These are phyloP conservation scores for Purpureocillium lavendulum DNA, from an alignment of 2,329 filamentous ascomycete genomes.

Conservation along the genomic window DNA sequence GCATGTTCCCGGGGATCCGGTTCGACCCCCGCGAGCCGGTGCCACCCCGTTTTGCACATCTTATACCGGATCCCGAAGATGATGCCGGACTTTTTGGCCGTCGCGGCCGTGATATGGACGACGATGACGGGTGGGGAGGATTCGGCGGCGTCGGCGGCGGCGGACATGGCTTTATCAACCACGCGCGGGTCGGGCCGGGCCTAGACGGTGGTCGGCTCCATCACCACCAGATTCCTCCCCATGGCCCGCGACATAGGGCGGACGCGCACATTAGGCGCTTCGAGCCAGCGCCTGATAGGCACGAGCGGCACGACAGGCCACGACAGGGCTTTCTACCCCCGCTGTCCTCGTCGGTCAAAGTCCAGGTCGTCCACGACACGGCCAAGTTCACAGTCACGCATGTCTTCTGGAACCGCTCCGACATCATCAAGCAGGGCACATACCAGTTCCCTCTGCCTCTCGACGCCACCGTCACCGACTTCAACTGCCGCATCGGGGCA, in stretches of 20 bases:
- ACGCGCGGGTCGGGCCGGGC: too few species aligned
- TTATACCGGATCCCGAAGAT: neutral
- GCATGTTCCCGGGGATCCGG: slow-evolving; percentile 1
- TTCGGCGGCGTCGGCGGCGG: neutral
- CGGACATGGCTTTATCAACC: neutral
- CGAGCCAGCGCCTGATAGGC: neutral
- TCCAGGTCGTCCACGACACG: slow-evolving; percentile 5
- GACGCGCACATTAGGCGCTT: neutral
- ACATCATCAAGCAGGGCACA: slow-evolving; percentile 2
- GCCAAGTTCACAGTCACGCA: slow-evolving; percentile 4
- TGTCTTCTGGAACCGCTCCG: slow-evolving; percentile 3
- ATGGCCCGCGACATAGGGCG: too few species aligned
- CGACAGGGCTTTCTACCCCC: slow-evolving; percentile 1
- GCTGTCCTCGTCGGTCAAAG: slow-evolving; percentile 1
- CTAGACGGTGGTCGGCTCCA: too few species aligned
- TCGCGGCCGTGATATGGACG: neutral
- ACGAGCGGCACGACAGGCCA: neutral
- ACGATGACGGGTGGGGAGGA: too few species aligned
- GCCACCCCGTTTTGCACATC: slow-evolving; percentile 2
- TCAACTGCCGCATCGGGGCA: slow-evolving; percentile 5
- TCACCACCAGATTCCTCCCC: too few species aligned
- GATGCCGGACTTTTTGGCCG: neutral
- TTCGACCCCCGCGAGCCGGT: slow-evolving; percentile 6
- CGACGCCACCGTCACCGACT: slow-evolving; percentile 3
- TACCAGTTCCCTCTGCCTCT: slow-evolving; percentile 6